phyloP scores from a whole-genome alignment of 176 grass and related monocot genomes.

The Hyparrhenia diplandra region DNA sequence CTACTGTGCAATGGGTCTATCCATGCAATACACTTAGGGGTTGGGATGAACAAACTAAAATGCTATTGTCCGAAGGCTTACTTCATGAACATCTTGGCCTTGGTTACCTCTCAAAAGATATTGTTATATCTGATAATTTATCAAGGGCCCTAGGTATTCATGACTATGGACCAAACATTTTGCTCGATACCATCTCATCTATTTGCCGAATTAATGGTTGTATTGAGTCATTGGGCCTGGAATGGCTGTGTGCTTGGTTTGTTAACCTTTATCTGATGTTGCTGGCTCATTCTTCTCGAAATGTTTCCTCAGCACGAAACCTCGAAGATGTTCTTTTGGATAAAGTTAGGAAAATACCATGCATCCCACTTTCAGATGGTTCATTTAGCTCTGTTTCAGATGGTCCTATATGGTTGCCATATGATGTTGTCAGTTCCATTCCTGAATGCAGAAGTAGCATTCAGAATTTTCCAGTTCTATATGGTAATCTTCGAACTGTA shows the following conservation, averaged over 20 bases:
- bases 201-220: slow-evolving; percentile 54
- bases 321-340: slow-evolving; percentile 63
- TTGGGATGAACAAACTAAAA: slow-evolving; percentile 69
- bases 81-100: slow-evolving; percentile 78
- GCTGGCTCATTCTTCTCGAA: slow-evolving; percentile 46
- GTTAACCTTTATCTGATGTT: slow-evolving; percentile 54
- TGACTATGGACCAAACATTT: slow-evolving; percentile 74
- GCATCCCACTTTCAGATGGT: slow-evolving; percentile 88
- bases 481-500: slow-evolving; percentile 66
- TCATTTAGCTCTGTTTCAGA: slow-evolving; percentile 79
- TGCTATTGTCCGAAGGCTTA: slow-evolving; percentile 65
- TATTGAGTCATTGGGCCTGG: slow-evolving; percentile 67
- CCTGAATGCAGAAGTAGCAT: slow-evolving; percentile 52
- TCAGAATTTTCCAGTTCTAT: slow-evolving; percentile 68
- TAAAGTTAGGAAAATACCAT: slow-evolving; percentile 65
- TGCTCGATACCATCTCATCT: slow-evolving; percentile 68
- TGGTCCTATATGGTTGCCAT: slow-evolving; percentile 85
- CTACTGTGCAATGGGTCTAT: slow-evolving; percentile 54
- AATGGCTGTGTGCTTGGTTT: slow-evolving; percentile 93
- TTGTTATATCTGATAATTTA: slow-evolving; percentile 75
- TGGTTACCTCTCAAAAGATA: slow-evolving; percentile 81
- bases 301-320: slow-evolving; percentile 25
- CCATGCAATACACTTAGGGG: slow-evolving; percentile 76
- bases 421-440: slow-evolving; percentile 51
- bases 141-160: slow-evolving; percentile 73